Percentiles rank a stretch among this genome's conserved stretches.
phyloP scores from a whole-genome alignment of 78 protist species.

The Polysphondylium violaceum region DNA sequence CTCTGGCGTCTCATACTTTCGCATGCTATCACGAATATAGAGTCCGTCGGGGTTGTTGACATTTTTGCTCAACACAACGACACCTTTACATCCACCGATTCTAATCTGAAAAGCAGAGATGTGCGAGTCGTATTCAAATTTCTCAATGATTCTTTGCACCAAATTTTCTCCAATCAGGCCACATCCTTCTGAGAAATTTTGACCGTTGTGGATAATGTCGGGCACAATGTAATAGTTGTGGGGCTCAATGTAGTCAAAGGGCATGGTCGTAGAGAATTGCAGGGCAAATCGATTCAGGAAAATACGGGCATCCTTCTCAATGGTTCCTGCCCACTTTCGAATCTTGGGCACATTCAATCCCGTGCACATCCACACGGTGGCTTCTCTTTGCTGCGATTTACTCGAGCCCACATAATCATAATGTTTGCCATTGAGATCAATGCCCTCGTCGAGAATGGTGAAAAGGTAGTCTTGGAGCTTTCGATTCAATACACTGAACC shows the following conservation, averaged over 20 bases:
- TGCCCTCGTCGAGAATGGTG: not conserved
- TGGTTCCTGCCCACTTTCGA: not conserved
- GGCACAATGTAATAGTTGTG: not conserved
- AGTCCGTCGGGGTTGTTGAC: not conserved
- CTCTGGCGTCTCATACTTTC: not conserved
- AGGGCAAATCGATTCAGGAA: conserved; percentile 8
- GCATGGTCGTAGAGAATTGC: conserved; percentile 30
- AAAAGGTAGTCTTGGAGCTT: not conserved
- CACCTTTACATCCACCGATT: conserved; percentile 76
- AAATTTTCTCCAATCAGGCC: conserved; percentile 24
- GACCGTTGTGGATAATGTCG: not conserved
- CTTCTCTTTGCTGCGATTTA: not conserved
- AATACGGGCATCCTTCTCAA: too few species aligned
- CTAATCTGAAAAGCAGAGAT: conserved; percentile 71
- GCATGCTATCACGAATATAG: conserved; percentile 49
- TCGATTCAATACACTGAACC: not conserved
- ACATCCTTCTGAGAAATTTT: conserved; percentile 39
- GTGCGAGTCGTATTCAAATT: not conserved
- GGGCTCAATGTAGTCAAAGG: not conserved
- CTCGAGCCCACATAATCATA: conserved; percentile 4
- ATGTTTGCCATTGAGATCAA: not conserved
- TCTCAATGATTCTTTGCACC: not conserved
- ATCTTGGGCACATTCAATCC: not conserved
- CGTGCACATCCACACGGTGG: not conserved
- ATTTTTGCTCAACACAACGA: conserved; percentile 21